Conservation (phyloP, 495 filamentous ascomycete species). For the Penicillium lividum region DNA sequence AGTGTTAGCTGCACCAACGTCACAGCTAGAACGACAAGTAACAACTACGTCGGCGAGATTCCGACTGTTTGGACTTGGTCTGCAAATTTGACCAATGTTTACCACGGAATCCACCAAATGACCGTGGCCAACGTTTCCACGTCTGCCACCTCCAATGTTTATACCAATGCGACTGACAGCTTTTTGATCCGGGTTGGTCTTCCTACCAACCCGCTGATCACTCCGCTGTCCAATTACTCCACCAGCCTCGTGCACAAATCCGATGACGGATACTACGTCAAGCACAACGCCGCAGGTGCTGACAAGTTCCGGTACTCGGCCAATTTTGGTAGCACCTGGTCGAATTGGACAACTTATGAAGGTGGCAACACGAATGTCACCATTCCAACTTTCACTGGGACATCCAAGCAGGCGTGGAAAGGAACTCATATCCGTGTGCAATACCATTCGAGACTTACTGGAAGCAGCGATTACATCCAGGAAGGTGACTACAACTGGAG, state of each 20-base stretch:
- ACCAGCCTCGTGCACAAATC: constrained; percentile 45
- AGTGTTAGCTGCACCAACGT: constrained; percentile 48
- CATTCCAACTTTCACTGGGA: constrained; percentile 59
- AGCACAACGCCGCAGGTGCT: constrained; percentile 64
- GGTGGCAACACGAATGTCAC: constrained; percentile 48
- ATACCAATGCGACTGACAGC: constrained; percentile 52
- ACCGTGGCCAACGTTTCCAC: constrained; percentile 58
- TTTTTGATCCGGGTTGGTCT: constrained; percentile 60
- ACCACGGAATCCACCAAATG: constrained; percentile 64
- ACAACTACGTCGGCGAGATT: constrained; percentile 48
- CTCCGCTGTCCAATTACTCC: constrained; percentile 60
- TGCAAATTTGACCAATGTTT: constrained; percentile 57
- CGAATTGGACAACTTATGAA: constrained; percentile 58
- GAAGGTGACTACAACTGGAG: constrained; percentile 57
- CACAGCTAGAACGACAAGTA: constrained; percentile 12
- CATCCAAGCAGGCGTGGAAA: constrained; percentile 60
- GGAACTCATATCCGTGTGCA: constrained; percentile 67
- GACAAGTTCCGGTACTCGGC: constrained; percentile 65
- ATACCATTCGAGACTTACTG: constrained; percentile 65
- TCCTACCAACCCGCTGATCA: constrained; percentile 62
- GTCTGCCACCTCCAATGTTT: constrained; percentile 33
- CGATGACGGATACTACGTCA: constrained; percentile 47
- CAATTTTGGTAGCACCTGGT: constrained; percentile 62
- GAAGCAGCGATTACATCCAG: constrained; percentile 65
- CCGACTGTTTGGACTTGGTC: constrained; percentile 56